Percentiles rank a stretch among this genome's conserved stretches.
phyloP scores from a whole-genome alignment of 176 grass and related monocot genomes.

The Bonia amplexicaulis region DNA sequence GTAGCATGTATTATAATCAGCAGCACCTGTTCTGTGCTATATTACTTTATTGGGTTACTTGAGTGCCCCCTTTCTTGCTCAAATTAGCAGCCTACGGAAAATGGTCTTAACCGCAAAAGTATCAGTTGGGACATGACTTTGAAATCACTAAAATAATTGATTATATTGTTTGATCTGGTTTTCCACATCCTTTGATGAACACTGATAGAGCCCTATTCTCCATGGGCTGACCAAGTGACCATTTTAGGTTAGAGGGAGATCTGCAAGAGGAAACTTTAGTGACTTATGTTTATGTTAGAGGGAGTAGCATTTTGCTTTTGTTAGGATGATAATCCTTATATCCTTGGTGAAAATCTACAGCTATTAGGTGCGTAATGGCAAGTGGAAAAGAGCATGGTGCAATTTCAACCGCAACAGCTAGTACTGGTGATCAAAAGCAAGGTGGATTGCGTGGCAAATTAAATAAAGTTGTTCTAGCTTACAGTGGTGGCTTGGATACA shows the following conservation, averaged over 20 bases:
- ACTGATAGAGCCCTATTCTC: neutral
- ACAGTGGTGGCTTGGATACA: slow-evolving; percentile 94
- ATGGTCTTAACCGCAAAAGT: neutral
- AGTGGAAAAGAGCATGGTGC: slow-evolving; percentile 38
- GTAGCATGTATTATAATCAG: neutral
- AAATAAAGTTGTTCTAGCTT: slow-evolving; percentile 97
- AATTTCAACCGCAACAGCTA: slow-evolving; percentile 12
- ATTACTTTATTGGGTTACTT: neutral
- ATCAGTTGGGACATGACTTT: neutral
- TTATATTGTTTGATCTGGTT: neutral
- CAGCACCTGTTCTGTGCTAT: neutral
- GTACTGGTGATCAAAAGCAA: slow-evolving; percentile 19
- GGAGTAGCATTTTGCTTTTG: neutral
- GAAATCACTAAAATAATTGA: neutral
- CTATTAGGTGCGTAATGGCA: slow-evolving; percentile 47
- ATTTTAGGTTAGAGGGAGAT: neutral
- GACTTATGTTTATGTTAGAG: neutral
- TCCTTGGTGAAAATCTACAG: slow-evolving; percentile 28
- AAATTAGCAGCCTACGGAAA: neutral
- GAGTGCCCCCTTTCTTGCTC: neutral
- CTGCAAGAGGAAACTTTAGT: neutral
- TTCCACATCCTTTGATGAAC: neutral
- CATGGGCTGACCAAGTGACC: neutral
- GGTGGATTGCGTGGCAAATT: slow-evolving; percentile 62
- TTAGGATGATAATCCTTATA: neutral